A percentile compares a stretch with the other conserved stretches of the same genome.
These are phyloP conservation scores for Saccharomycopsis malanga DNA, from an alignment of 805 yeast species.

Conservation along the genomic window DNA sequence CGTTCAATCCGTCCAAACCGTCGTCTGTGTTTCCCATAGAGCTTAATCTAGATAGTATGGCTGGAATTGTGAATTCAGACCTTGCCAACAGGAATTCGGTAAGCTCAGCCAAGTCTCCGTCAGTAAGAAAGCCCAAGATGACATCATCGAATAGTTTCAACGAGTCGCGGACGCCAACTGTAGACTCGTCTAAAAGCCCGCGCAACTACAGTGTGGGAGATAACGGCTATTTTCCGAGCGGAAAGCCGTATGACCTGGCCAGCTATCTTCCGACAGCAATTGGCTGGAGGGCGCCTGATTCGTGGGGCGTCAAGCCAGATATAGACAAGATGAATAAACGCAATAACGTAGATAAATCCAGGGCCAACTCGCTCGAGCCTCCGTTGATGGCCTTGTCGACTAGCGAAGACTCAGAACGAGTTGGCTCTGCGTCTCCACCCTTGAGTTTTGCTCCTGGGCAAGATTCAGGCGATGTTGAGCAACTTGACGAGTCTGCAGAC, in stretches of 20 bases:
- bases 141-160: conserved; percentile 2
- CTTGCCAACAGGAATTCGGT: conserved; percentile 1
- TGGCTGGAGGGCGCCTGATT: conserved; percentile 41
- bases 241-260: not conserved
- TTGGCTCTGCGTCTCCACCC: not conserved
- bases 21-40: conserved; percentile 16
- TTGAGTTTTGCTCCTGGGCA: not conserved
- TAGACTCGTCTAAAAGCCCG: not conserved
- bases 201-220: conserved; percentile 7
- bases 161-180: not conserved
- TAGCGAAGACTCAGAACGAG: not conserved
- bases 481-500: not conserved
- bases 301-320: conserved; percentile 40
- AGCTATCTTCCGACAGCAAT: conserved; percentile 15
- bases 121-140: conserved; percentile 7
- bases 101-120: conserved; percentile 9
- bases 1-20: not conserved
- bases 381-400: not conserved
- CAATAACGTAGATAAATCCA: not conserved
- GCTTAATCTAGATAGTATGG: conserved; percentile 8
- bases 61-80: conserved; percentile 16
- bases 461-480: too few species aligned
- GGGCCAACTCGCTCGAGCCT: conserved; percentile 9
- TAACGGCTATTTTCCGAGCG: not conserved
- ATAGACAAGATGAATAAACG: conserved; percentile 10